Percentiles rank a stretch among this genome's conserved stretches.
Conservation (phyloP, 129 eudicot species). For the Cynara cardunculus region DNA sequence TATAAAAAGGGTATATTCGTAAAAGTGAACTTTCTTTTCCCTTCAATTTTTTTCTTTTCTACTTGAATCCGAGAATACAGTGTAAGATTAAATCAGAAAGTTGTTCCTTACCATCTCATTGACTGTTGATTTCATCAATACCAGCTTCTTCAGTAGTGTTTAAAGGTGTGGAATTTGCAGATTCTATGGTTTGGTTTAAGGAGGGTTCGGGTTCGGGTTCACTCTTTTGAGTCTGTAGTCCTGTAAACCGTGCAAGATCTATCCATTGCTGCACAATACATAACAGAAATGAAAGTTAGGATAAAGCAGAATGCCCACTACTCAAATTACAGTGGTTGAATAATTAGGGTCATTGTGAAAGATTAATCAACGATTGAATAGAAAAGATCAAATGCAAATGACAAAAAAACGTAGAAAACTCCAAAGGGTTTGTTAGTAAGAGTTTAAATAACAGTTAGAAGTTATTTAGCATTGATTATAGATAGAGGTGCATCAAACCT, state of each 20-base stretch:
- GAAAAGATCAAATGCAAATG: not conserved
- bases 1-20: not conserved
- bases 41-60: not conserved
- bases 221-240: conserved; percentile 73
- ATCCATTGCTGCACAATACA: conserved; percentile 90
- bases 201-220: conserved; percentile 32
- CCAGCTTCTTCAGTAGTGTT: conserved; percentile 51
- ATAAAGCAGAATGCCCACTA: not conserved
- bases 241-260: conserved; percentile 88
- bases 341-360: not conserved
- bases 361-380: not conserved
- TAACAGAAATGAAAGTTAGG: not conserved
- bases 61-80: not conserved
- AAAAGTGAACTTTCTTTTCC: not conserved
- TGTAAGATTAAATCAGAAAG: not conserved
- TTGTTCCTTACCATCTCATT: conserved; percentile 40
- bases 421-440: not conserved
- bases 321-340: not conserved
- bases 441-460: not conserved
- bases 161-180: conserved; percentile 45
- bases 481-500: conserved; percentile 44
- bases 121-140: conserved; percentile 59
- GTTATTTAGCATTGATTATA: not conserved
- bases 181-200: conserved; percentile 31
- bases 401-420: not conserved